These are phyloP conservation scores for Piloderma croceum DNA, from an alignment of 768 basidiomycete genomes.

Conservation along the genomic window DNA sequence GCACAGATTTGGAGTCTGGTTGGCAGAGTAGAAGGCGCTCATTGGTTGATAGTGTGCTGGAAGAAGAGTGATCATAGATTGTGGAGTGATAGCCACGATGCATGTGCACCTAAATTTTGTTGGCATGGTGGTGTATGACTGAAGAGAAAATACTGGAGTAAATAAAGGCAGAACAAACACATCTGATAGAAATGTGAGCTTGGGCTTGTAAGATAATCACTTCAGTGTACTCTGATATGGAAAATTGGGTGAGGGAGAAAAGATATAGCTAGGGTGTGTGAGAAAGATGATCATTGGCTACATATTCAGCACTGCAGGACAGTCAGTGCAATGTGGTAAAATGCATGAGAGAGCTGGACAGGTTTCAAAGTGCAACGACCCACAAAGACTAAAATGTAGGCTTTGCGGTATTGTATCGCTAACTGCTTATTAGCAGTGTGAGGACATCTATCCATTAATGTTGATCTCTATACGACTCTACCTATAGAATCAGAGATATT, in stretches of 20 bases:
- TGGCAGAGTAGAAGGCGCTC: constrained; percentile 68
- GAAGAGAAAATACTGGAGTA: constrained; percentile 74
- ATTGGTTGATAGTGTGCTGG: constrained; percentile 57
- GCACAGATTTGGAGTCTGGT: no score
- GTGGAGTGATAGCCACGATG: constrained; percentile 48
- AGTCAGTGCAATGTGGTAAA: no score
- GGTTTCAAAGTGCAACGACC: no score
- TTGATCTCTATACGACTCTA: no score
- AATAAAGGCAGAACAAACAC: constrained; percentile 79
- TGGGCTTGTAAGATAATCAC: constrained; percentile 39
- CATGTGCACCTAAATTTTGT: constrained; percentile 26
- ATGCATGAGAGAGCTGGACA: no score
- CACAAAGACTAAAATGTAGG: no score
- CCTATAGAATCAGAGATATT: no score
- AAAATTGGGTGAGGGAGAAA: constrained; percentile 73
- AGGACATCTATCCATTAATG: no score
- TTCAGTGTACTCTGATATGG: constrained; percentile 70
- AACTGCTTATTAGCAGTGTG: no score
- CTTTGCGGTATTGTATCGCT: no score
- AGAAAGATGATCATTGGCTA: constrained; percentile 73
- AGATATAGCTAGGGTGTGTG: constrained; percentile 77
- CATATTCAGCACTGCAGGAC: constrained; percentile 60
- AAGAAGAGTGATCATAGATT: constrained; percentile 76
- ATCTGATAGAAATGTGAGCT: constrained; percentile 42
- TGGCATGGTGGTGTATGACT: constrained; percentile 53